A percentile compares a stretch with the other conserved stretches of the same genome.
These are phyloP conservation scores for Ophiostoma himal-ulmi DNA, from an alignment of 2,329 filamentous ascomycete species.

Conservation along the genomic window DNA sequence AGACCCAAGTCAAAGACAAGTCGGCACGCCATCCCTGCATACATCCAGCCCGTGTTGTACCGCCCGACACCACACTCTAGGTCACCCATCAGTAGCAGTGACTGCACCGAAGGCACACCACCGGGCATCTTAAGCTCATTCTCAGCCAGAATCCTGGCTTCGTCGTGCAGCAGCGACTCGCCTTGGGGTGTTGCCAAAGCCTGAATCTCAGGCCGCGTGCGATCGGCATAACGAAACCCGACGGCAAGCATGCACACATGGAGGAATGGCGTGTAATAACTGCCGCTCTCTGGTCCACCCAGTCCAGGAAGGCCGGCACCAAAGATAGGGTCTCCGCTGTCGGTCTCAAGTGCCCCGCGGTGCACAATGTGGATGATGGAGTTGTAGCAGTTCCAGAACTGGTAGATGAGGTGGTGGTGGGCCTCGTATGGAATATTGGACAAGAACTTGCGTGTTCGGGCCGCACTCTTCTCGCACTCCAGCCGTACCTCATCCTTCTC, in stretches of 20 bases:
- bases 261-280: not conserved
- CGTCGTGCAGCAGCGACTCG: conserved; percentile 25
- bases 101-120: conserved; percentile 25
- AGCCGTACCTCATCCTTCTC: conserved; percentile 19
- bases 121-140: conserved; percentile 16
- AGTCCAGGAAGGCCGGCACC: conserved; percentile 20
- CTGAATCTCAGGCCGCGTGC: conserved; percentile 22
- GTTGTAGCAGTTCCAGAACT: conserved; percentile 27
- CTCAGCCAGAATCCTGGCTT: conserved; percentile 25
- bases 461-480: not conserved
- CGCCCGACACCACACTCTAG: conserved; percentile 26
- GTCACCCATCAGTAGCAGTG: conserved; percentile 24
- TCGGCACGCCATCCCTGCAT: conserved; percentile 23
- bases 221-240: conserved; percentile 3
- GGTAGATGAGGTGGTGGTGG: conserved; percentile 25
- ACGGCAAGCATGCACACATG: not conserved
- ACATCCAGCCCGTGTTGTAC: conserved; percentile 26
- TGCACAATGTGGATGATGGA: conserved; percentile 26
- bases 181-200: conserved; percentile 21
- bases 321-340: conserved; percentile 15
- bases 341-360: conserved; percentile 22
- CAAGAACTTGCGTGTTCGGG: conserved; percentile 13
- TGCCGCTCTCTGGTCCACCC: not conserved
- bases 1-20: conserved; percentile 26
- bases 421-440: conserved; percentile 21